Percentiles rank a stretch among this genome's conserved stretches.
Conservation (phyloP, 148 eudicot species). For the Vaccinium vitisidaea region DNA sequence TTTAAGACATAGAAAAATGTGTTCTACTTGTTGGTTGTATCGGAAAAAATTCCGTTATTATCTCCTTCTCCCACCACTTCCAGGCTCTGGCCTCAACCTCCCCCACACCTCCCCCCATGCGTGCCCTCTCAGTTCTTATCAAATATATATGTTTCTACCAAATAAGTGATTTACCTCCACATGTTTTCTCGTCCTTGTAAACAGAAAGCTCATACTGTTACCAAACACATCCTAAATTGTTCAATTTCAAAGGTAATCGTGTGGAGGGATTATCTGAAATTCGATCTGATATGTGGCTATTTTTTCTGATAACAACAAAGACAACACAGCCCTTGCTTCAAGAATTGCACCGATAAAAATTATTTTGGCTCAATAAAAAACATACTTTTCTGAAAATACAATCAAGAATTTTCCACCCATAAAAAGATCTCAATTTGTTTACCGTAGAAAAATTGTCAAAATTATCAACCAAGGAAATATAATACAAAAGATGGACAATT, state of each 20-base stretch:
- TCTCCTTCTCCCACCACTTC: not conserved
- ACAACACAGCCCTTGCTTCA: not conserved
- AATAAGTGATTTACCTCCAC: not conserved
- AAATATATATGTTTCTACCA: not conserved
- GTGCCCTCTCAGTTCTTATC: not conserved
- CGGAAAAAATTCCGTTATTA: not conserved
- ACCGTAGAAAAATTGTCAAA: not conserved
- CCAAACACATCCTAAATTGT: not conserved
- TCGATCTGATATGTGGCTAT: not conserved
- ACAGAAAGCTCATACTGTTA: not conserved
- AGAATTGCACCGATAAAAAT: not conserved
- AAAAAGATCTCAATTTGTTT: not conserved
- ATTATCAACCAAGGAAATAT: not conserved
- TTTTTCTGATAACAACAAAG: not conserved
- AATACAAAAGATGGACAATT: not conserved
- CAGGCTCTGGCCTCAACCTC: not conserved
- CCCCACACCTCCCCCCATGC: not conserved
- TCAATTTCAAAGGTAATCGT: not conserved
- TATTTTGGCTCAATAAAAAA: not conserved
- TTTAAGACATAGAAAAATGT: not conserved
- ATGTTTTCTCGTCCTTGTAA: not conserved
- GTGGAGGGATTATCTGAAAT: not conserved
- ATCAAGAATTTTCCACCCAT: not conserved
- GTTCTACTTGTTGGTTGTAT: not conserved
- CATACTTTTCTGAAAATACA: not conserved